These are phyloP conservation scores for Spinellus fusiger DNA, from an alignment of 192 early-diverging fungal species.

Conservation along the genomic window DNA sequence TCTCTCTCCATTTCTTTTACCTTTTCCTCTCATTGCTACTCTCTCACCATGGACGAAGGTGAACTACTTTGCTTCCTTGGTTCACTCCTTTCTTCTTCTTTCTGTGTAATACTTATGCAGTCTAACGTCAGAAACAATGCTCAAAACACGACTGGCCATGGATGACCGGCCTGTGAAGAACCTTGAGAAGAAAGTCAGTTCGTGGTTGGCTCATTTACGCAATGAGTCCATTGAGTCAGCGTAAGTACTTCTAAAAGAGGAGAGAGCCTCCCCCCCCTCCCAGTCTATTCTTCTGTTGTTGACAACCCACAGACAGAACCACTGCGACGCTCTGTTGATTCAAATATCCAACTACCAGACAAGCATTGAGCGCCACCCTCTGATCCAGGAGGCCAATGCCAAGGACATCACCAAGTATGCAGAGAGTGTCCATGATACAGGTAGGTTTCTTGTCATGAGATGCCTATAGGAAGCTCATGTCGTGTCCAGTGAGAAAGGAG, in stretches of 20 bases:
- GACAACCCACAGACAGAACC: conserved; percentile 28
- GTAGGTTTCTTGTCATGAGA: background rate
- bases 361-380: conserved; percentile 38
- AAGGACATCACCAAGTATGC: conserved; percentile 41
- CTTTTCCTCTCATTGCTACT: too few species aligned
- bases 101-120: conserved; percentile 1
- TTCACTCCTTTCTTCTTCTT: too few species aligned
- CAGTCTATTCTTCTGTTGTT: too few species aligned
- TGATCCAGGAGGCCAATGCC: conserved; percentile 47
- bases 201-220: conserved; percentile 10
- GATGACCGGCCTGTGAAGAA: conserved; percentile 21
- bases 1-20: too few species aligned
- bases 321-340: conserved; percentile 31
- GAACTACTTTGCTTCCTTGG: too few species aligned
- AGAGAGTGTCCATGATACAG: conserved; percentile 33
- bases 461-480: background rate
- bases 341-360: conserved; percentile 41
- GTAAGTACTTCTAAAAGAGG: conserved; percentile 8
- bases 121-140: background rate
- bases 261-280: too few species aligned
- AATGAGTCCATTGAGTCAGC: conserved; percentile 17
- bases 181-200: conserved; percentile 20
- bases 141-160: conserved; percentile 11
- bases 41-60: conserved; percentile 1
- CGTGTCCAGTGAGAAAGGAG: conserved; percentile 25